Evolutionary conservation across 2,329 filamentous ascomycete genomes (phyloP).

Genomic region (Metarhizium guizhouense): DNA sequence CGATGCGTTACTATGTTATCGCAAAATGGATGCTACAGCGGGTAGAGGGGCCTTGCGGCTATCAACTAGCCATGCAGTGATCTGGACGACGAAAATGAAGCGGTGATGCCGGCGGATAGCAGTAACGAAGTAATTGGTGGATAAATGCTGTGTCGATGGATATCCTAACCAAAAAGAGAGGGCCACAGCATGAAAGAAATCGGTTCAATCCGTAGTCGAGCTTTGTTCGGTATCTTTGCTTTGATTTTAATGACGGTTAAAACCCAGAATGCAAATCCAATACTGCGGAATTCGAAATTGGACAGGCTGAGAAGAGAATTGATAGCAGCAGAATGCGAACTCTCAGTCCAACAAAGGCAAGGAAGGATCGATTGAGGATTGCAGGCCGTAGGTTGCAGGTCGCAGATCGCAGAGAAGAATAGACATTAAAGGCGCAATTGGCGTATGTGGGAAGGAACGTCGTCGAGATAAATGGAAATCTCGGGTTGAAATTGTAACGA

Average conservation of each 20-base stretch:
- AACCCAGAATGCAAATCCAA: neutral
- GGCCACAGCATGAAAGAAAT: neutral
- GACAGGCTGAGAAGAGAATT: neutral
- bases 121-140: slow-evolving; percentile 12
- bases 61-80: slow-evolving; percentile 4
- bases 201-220: neutral
- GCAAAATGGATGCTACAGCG: neutral
- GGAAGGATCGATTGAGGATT: neutral
- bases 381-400: neutral
- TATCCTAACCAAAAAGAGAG: slow-evolving; percentile 24
- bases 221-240: neutral
- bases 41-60: neutral
- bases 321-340: neutral
- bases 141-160: slow-evolving; percentile 19
- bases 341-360: neutral
- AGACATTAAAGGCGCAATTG: neutral
- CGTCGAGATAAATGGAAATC: neutral
- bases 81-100: neutral
- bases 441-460: slow-evolving; percentile 3
- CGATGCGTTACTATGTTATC: neutral
- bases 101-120: neutral
- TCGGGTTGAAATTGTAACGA: neutral
- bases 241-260: neutral
- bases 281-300: neutral
- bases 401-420: neutral